Base-by-base conservation (phyloP, 2,329 filamentous ascomycete genomes). In the Diaporthe caulivora region DNA sequence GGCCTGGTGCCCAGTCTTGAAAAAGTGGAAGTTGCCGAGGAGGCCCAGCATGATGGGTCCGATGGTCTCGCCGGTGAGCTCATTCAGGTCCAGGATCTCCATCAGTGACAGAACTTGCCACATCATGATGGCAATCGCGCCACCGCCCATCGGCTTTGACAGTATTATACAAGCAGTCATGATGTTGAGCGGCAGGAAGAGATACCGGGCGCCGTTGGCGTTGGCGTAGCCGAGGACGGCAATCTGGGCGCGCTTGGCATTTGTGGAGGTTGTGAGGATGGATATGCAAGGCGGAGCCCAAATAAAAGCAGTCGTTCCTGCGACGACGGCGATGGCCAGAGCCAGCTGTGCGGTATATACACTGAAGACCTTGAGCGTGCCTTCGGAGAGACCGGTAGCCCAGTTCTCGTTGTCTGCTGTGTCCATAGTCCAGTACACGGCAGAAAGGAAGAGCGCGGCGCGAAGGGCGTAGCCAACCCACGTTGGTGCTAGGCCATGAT, bases 1-100 rank as follows among this genome's bases (percentile, higher is more conserved):
- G 17, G 96, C 96, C 83, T 98, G 96, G 83, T 99, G 97, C 75
- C 97, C 97, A 0, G 97, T 99, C 81, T 97, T 98, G 90, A 99
- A 99, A 86, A 92, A 99, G 86, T 98, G 92, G 83, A 96, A 97
- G 79, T 93, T 95, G 74, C 95, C 97, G 0, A 99, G 90, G n/a
- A 98, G 85, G 15, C 92, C 96, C 34, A 98, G 89, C 76, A 97
- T 88, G 51, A 97, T 86, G 26, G 97, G 95, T 0, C 95, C 96
- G 78, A 98, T 93, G 9, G 95, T 88, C 57, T 91, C 92, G 64
- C 89, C 86, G 21, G 92, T 90, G 51, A 93, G 81, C 74, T 84
- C 81, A 79, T 90, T 89, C 77, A 91, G 84, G 80, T 93, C 90
- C 60, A 92, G 81, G 76, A 93, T 86, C 80, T 93, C 90, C 74